These are phyloP conservation scores for Pythium diclinum DNA, from an alignment of 352 stramenopile genomes.

Conservation along the genomic window DNA sequence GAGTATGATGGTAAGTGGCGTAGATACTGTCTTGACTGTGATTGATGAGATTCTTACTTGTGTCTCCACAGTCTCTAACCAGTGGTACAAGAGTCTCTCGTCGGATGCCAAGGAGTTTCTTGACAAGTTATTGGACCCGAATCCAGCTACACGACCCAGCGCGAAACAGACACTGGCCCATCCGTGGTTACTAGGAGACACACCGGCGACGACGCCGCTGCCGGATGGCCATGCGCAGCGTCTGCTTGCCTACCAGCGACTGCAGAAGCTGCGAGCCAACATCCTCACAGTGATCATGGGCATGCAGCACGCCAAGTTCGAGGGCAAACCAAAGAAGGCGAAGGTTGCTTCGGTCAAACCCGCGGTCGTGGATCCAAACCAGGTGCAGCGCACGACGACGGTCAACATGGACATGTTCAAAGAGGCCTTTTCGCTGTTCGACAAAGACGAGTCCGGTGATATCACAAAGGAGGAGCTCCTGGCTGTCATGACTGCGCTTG, in stretches of 20 bases:
- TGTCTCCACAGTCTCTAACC: conserved; percentile 42
- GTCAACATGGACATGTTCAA: conserved; percentile 85
- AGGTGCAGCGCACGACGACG: conserved; percentile 38
- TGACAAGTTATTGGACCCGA: conserved; percentile 41
- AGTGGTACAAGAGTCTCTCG: conserved; percentile 63
- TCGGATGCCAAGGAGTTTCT: conserved; percentile 62
- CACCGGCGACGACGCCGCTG: conserved; percentile 41
- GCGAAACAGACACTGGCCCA: conserved; percentile 55
- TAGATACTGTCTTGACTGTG: not conserved
- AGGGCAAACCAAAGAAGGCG: conserved; percentile 6
- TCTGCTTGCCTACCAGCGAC: conserved; percentile 57
- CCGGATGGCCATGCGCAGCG: conserved; percentile 45
- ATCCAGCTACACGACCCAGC: conserved; percentile 51
- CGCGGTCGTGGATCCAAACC: conserved; percentile 1
- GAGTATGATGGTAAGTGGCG: conserved; percentile 49
- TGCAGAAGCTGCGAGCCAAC: conserved; percentile 73
- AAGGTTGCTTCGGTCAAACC: not conserved
- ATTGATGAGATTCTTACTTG: not conserved
- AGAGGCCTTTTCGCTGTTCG: conserved; percentile 69
- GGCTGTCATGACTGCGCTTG: conserved; percentile 47
- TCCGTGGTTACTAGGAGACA: conserved; percentile 54
- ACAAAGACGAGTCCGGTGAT: conserved; percentile 71
- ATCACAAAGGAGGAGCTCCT: conserved; percentile 65
- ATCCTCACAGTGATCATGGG: conserved; percentile 74
- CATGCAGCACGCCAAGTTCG: conserved; percentile 56